Conservation (phyloP, 352 stramenopile genomes). For the Phytophthora ohioensis region DNA sequence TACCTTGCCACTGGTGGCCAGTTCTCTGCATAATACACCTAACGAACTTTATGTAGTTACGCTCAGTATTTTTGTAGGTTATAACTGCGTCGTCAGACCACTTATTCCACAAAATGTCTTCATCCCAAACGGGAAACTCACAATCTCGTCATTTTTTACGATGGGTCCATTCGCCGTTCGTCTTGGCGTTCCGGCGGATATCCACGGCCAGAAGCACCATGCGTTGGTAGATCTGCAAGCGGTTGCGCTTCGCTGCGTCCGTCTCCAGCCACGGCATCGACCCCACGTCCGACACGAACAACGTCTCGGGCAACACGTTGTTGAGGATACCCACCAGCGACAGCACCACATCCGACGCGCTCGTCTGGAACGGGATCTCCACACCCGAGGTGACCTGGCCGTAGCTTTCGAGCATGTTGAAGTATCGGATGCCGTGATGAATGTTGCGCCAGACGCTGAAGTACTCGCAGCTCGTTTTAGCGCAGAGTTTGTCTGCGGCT, state of each 20-base stretch:
- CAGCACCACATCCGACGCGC: conserved; percentile 56
- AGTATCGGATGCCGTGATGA: conserved; percentile 56
- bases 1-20: no score
- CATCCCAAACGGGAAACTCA: no score
- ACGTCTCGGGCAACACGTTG: conserved; percentile 53
- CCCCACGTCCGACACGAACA: conserved; percentile 49
- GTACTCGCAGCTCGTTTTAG: conserved; percentile 56
- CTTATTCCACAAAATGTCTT: no score
- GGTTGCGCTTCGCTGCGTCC: conserved; percentile 40
- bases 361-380: conserved; percentile 61
- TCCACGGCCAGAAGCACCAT: conserved; percentile 51
- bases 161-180: conserved; percentile 40
- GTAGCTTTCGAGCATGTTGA: conserved; percentile 71
- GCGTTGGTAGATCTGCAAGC: conserved; percentile 57
- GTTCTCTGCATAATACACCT: no score
- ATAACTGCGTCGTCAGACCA: no score
- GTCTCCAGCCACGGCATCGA: conserved; percentile 38
- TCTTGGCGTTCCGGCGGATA: conserved; percentile 55
- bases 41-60: no score
- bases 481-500: conserved; percentile 55
- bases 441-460: conserved; percentile 64
- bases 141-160: no score
- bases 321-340: conserved; percentile 65
- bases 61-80: no score
- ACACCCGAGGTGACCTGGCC: conserved; percentile 30